phyloP scores from a whole-genome alignment of 1,284 basidiomycete genomes.

The Leccinum pseudoinsigne region DNA sequence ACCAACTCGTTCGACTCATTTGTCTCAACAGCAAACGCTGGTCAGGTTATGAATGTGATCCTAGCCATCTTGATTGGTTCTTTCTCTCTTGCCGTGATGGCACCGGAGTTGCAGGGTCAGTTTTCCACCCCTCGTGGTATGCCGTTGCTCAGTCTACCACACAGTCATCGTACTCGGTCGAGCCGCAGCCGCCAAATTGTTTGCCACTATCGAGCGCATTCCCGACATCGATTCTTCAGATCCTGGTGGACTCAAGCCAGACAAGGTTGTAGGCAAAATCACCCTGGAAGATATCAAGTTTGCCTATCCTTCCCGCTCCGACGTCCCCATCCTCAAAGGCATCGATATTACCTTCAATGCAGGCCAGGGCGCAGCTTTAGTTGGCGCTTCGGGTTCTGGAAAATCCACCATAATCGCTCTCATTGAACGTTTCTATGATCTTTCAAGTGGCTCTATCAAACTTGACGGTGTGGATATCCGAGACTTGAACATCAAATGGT shows the following conservation, averaged over 20 bases:
- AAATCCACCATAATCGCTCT: neutral
- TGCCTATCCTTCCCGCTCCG: neutral
- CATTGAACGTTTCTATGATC: neutral
- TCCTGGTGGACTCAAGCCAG: neutral
- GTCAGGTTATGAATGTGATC: conserved; percentile 76
- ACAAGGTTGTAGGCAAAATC: neutral
- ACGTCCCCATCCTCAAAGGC: neutral
- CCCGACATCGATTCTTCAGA: neutral
- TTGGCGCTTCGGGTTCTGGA: neutral
- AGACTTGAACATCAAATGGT: neutral
- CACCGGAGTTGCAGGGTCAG: neutral
- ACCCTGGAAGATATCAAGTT: neutral
- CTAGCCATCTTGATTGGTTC: conserved; percentile 87
- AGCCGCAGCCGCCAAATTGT: neutral
- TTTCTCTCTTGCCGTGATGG: conserved; percentile 38
- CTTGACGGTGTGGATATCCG: neutral
- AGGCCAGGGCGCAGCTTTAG: neutral
- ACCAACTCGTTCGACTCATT: conserved; percentile 23
- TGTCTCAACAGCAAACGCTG: conserved; percentile 50
- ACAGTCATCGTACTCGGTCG: neutral
- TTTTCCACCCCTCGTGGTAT: neutral
- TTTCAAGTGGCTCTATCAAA: neutral
- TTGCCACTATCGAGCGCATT: neutral
- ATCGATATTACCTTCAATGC: neutral
- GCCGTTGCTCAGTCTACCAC: neutral